These are phyloP conservation scores for Colletotrichum scovillei DNA, from an alignment of 2,329 filamentous ascomycete species.

Conservation along the genomic window DNA sequence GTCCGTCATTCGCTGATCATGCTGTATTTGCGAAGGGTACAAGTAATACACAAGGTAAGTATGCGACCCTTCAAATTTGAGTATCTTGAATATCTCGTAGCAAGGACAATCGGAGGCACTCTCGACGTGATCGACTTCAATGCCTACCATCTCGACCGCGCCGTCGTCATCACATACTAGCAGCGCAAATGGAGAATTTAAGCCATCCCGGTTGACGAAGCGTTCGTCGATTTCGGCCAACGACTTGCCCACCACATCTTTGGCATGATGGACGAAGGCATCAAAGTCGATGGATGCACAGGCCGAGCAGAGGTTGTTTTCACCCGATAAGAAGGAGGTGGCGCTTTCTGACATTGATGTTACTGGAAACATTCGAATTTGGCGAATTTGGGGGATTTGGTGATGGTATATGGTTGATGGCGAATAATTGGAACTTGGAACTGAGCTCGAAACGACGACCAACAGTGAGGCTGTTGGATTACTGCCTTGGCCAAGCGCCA, in stretches of 20 bases:
- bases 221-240: not conserved
- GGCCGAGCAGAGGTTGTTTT: not conserved
- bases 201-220: not conserved
- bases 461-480: not conserved
- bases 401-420: too few relatives aligned
- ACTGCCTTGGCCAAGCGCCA: not conserved
- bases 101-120: accelerated
- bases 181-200: not conserved
- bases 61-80: too few relatives aligned
- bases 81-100: not conserved
- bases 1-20: too few relatives aligned
- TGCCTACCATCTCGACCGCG: not conserved
- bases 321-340: accelerated
- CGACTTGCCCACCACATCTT: not conserved
- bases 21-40: too few relatives aligned
- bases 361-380: too few relatives aligned
- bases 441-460: not conserved
- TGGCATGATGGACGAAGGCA: not conserved
- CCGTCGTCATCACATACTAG: not conserved
- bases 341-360: not conserved
- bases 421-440: not conserved
- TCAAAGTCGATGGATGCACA: not conserved
- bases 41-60: too few relatives aligned
- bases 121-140: not conserved
- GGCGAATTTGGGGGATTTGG: too few relatives aligned